A percentile compares a stretch with the other conserved stretches of the same genome.
Conservation (phyloP, 1,284 basidiomycete species). For the Sporisorium reilianum region DNA sequence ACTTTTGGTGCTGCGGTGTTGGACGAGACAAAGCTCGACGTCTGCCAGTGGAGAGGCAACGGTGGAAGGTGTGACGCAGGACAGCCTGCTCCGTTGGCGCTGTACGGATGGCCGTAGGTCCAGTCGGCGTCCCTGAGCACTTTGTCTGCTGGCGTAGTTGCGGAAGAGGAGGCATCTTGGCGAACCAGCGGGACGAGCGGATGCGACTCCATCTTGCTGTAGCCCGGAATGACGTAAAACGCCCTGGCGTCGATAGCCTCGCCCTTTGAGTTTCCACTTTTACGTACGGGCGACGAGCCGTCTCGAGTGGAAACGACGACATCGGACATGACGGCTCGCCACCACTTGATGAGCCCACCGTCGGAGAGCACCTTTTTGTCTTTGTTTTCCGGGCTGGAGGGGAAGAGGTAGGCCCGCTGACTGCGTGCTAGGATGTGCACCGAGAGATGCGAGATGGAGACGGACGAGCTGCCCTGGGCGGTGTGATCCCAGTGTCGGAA, state of each 20-base stretch:
- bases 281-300: conserved; percentile 11
- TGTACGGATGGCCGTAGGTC: conserved; percentile 67
- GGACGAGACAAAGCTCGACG: conserved; percentile 21
- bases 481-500: conserved; percentile 72
- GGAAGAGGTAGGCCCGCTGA: conserved; percentile 92
- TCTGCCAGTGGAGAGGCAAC: conserved; percentile 54
- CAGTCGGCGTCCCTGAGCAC: conserved; percentile 36
- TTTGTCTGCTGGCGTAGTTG: neutral
- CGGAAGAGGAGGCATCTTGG: neutral
- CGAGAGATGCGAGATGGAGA: conserved; percentile 49
- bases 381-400: conserved; percentile 81
- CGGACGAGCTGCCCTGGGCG: neutral
- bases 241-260: conserved; percentile 38
- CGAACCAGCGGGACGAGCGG: conserved; percentile 56
- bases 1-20: neutral
- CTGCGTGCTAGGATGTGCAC: conserved; percentile 91
- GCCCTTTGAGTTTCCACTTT: neutral
- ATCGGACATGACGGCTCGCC: conserved; percentile 74
- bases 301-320: conserved; percentile 31
- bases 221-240: conserved; percentile 66
- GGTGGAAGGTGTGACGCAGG: conserved; percentile 30
- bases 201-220: conserved; percentile 56
- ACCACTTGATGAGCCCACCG: conserved; percentile 88
- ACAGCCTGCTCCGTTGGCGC: conserved; percentile 25
- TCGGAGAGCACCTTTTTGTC: conserved; percentile 83